phyloP scores from a whole-genome alignment of 495 filamentous ascomycete species.

The Annulohypoxylon bovei region DNA sequence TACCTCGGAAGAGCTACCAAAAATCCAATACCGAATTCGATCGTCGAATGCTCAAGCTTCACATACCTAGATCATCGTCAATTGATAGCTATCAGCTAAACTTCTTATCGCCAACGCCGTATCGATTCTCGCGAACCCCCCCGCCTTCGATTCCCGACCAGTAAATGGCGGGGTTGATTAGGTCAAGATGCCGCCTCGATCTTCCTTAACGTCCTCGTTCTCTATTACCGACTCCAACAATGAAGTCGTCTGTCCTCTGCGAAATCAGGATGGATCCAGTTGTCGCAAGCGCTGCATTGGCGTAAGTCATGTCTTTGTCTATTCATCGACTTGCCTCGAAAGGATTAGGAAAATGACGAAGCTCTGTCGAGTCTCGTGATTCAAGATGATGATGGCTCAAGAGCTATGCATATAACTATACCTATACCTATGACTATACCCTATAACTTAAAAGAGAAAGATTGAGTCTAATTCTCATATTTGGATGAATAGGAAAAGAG shows the following conservation, averaged over 20 bases:
- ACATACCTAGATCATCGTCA: constrained; percentile 40
- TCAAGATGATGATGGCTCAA: not conserved
- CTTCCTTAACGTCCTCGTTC: constrained; percentile 87
- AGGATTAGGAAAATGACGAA: constrained; percentile 28
- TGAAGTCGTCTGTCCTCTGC: constrained; percentile 95
- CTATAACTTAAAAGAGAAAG: not conserved
- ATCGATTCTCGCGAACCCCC: constrained; percentile 51
- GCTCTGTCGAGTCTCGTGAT: constrained; percentile 1
- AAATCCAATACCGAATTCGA: constrained; percentile 21
- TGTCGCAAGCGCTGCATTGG: constrained; percentile 98
- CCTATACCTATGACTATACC: not conserved
- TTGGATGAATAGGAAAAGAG: constrained; percentile 79
- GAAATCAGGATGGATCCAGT: constrained; percentile 95
- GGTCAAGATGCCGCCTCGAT: constrained; percentile 82
- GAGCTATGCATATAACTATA: constrained; percentile 14
- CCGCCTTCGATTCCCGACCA: constrained; percentile 49
- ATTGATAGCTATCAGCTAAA: constrained; percentile 48
- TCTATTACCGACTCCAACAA: constrained; percentile 91
- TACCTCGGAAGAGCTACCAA: constrained; percentile 39
- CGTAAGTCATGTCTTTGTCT: constrained; percentile 70
- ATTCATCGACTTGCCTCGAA: constrained; percentile 30
- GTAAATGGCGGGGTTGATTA: constrained; percentile 63
- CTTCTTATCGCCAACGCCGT: constrained; percentile 49
- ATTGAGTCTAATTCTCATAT: constrained; percentile 13
- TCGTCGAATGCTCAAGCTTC: constrained; percentile 39